phyloP scores from a whole-genome alignment of 305 asterid species.

The Fraxinus baroniana region DNA sequence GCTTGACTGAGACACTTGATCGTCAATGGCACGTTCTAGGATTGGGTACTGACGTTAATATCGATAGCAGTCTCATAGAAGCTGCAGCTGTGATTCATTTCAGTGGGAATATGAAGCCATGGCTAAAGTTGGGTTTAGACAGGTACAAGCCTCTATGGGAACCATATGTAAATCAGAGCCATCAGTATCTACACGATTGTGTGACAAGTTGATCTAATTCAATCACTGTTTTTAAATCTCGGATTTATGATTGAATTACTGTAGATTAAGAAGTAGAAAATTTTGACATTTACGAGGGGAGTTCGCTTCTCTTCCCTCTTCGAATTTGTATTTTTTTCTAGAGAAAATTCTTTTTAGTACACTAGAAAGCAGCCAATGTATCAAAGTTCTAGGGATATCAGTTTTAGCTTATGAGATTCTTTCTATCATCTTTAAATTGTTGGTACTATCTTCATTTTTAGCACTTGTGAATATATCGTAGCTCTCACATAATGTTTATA shows the following conservation, averaged over 20 bases:
- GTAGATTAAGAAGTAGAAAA: slow-evolving; percentile 35
- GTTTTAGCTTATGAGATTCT: slow-evolving; percentile 16
- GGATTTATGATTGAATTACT: slow-evolving; percentile 28
- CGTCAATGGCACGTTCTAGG: slow-evolving; percentile 57
- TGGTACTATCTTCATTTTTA: neutral
- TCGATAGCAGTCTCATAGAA: slow-evolving; percentile 39
- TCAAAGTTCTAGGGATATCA: slow-evolving; percentile 7
- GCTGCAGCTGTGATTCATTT: slow-evolving; percentile 52
- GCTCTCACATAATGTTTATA: neutral
- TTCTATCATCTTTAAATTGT: slow-evolving; percentile 16
- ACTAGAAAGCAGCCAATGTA: slow-evolving; percentile 6
- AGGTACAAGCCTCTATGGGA: slow-evolving; percentile 48
- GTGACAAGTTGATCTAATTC: slow-evolving; percentile 35
- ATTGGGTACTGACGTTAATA: slow-evolving; percentile 40
- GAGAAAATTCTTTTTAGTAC: slow-evolving; percentile 7
- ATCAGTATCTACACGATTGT: slow-evolving; percentile 40
- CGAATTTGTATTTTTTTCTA: neutral
- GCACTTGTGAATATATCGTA: neutral
- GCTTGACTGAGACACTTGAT: slow-evolving; percentile 50
- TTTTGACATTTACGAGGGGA: slow-evolving; percentile 31
- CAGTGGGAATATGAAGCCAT: slow-evolving; percentile 57
- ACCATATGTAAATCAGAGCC: slow-evolving; percentile 39
- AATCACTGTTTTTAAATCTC: slow-evolving; percentile 5
- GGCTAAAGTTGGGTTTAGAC: slow-evolving; percentile 46
- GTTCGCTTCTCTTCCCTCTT: neutral